A percentile compares a stretch with the other conserved stretches of the same genome.
These are phyloP conservation scores for Henckelia pumila DNA, from an alignment of 257 asterid genomes.

Conservation along the genomic window DNA sequence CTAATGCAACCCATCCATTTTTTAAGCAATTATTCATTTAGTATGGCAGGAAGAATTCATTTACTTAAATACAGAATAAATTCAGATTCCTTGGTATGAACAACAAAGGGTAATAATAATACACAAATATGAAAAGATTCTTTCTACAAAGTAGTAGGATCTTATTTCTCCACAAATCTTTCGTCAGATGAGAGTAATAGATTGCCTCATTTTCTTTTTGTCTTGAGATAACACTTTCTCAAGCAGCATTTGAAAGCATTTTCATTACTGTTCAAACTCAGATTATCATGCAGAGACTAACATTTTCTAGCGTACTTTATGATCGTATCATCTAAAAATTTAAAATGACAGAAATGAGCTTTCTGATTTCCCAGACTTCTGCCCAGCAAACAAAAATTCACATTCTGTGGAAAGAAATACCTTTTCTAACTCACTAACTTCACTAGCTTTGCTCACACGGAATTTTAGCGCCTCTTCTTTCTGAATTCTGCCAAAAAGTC, in stretches of 20 bases:
- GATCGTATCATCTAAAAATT: constrained; percentile 3
- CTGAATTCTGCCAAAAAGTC: constrained; percentile 57
- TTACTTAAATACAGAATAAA: too few species aligned
- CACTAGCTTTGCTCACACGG: constrained; percentile 69
- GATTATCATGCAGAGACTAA: not conserved
- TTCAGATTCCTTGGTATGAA: too few species aligned
- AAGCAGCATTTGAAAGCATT: constrained; percentile 1
- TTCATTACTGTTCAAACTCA: not conserved
- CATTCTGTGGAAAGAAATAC: constrained; percentile 32
- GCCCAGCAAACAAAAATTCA: constrained; percentile 18
- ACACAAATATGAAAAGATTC: too few species aligned
- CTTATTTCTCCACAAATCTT: too few species aligned
- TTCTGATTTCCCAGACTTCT: constrained; percentile 16
- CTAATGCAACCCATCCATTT: too few species aligned
- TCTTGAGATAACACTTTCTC: constrained; percentile 4
- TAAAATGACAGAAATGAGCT: constrained; percentile 5
- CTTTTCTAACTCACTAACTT: constrained; percentile 83
- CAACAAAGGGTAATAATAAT: too few species aligned
- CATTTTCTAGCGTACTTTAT: not conserved
- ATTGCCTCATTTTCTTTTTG: constrained; percentile 1
- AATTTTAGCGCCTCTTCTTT: constrained; percentile 89
- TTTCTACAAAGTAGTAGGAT: too few species aligned
- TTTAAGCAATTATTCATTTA: too few species aligned
- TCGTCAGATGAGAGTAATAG: not conserved
- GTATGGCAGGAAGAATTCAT: too few species aligned